Conservation (phyloP, 1,284 basidiomycete genomes). For the Pascua guehoae region DNA sequence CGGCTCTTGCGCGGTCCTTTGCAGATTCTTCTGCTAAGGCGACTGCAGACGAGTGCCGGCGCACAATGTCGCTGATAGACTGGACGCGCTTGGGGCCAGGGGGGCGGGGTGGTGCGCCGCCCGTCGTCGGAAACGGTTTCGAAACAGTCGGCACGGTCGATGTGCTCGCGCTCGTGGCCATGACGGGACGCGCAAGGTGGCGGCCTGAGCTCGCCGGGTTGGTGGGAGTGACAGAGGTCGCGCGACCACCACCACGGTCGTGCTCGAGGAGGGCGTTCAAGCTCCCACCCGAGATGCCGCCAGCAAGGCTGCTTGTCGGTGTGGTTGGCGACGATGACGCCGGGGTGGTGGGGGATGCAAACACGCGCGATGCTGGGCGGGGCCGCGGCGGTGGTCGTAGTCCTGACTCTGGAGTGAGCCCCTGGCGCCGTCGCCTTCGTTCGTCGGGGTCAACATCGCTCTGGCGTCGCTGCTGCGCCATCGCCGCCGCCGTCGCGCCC, state of each 20-base stretch:
- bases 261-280: too few relatives aligned
- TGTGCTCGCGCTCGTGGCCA: not conserved
- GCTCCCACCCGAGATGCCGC: too few relatives aligned
- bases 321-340: too few relatives aligned
- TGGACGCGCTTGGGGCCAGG: constrained; percentile 5
- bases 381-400: constrained; percentile 13
- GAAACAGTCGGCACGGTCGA: not conserved
- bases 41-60: constrained; percentile 38
- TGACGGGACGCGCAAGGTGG: constrained; percentile 1
- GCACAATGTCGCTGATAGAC: constrained; percentile 51
- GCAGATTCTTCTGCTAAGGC: constrained; percentile 24
- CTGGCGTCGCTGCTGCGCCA: not conserved
- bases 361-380: not conserved
- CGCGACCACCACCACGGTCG: too few relatives aligned
- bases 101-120: not conserved
- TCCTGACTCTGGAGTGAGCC: constrained; percentile 12
- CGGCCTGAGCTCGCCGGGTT: not conserved
- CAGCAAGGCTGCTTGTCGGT: too few relatives aligned
- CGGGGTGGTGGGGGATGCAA: not conserved
- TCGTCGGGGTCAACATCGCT: constrained; percentile 15
- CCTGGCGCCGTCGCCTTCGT: constrained; percentile 14
- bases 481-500: not conserved
- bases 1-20: constrained; percentile 24
- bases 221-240: too few relatives aligned
- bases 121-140: not conserved